Base-by-base conservation (phyloP, 768 basidiomycete species). In the Leucogyrophana mollusca region DNA sequence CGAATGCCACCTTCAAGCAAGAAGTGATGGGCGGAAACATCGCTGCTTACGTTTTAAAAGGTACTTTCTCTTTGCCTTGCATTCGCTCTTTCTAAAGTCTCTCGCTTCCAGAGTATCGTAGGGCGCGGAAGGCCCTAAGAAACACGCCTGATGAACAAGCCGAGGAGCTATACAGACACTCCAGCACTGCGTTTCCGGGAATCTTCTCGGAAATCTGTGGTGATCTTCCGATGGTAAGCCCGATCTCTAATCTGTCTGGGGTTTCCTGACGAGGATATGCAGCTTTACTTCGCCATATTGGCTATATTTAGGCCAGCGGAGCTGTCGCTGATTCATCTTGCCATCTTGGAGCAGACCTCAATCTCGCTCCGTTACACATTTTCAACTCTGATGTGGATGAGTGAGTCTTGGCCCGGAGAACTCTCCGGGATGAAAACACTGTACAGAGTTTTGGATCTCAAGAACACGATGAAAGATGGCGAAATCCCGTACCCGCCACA, bases 271-370 rank as follows among this genome's bases (percentile, higher is more conserved):
- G 18, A 30, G 27, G 13, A 10, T 38, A 24, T 11, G 6, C 14
- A 61, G 61, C 43, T 66, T n/a, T 68, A 63, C 43, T 59, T 61
- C 30, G 63, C 60, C n/a, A 45, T 58, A 16, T 44, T 56, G 24
- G 60, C 63, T 9, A 43, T 68, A 23, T 34, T 58, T 11, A 27
- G 17, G 22, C 67, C 67, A 9, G 53, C 56, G 4, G 56, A 46
- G 10, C 30, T 65, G 13, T 62, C 66, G 14, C 47, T 68, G 32
- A 46, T 58, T 14, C 60, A 66, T 35, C 55, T 68, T 6, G 67
- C 66, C 16, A 45, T 65, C 14, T 52, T 68, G 0, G 52, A 60
- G 34, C 58, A 65, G 43, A 55, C 58, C 2, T 52, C 65, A 1
- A 9, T 44, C 8, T 57, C 53, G 8, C 44, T 68, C 33, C 54